Conservation (phyloP, 2,329 filamentous ascomycete species). For the Claviceps sp. region DNA sequence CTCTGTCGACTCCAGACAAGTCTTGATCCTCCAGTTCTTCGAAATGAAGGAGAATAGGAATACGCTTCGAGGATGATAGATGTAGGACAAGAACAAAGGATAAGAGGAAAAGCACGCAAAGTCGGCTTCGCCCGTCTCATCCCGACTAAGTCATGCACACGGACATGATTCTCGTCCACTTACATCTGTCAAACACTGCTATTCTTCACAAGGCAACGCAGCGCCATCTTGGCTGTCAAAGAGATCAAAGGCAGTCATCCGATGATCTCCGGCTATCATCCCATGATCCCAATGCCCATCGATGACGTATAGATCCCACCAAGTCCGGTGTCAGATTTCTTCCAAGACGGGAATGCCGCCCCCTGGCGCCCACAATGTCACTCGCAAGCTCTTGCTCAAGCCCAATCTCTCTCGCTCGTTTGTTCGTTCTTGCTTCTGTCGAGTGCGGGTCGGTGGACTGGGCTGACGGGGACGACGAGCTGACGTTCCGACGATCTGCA, state of each 20-base stretch:
- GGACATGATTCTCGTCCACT: too few species aligned
- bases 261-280: slow-evolving; percentile 69
- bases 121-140: slow-evolving; percentile 2
- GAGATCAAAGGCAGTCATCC: slow-evolving; percentile 55
- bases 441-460: too few species aligned
- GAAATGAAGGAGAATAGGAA: slow-evolving; percentile 48
- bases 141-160: not conserved
- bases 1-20: slow-evolving; percentile 56
- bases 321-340: slow-evolving; percentile 77
- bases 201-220: slow-evolving; percentile 68
- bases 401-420: slow-evolving; percentile 47
- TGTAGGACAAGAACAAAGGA: not conserved
- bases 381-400: slow-evolving; percentile 59
- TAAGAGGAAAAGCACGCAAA: not conserved
- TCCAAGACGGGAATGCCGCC: slow-evolving; percentile 52
- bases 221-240: slow-evolving; percentile 56
- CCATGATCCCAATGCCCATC: slow-evolving; percentile 61
- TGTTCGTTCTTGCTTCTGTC: not conserved
- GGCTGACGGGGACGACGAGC: not conserved
- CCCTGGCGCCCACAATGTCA: slow-evolving; percentile 35
- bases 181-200: slow-evolving; percentile 50
- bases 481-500: not conserved
- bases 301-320: slow-evolving; percentile 76
- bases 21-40: slow-evolving; percentile 63
- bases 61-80: slow-evolving; percentile 27